phyloP scores from a whole-genome alignment of 2,329 filamentous ascomycete species.

The Monascus ruber region DNA sequence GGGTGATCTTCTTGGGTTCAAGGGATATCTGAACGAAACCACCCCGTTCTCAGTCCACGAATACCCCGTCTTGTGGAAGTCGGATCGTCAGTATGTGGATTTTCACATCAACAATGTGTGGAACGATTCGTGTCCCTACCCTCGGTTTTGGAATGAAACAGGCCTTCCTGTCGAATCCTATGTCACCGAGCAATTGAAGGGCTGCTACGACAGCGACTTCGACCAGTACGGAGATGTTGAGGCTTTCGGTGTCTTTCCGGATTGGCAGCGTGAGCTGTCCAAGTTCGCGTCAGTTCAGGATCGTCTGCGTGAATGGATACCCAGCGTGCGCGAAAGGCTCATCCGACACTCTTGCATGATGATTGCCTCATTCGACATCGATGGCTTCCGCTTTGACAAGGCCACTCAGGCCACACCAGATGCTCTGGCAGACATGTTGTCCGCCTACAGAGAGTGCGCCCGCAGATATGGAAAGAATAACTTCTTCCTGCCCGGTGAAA shows the following conservation, averaged over 20 bases:
- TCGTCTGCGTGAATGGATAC: conserved; percentile 53
- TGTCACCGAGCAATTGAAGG: conserved; percentile 37
- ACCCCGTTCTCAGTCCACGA: conserved; percentile 46
- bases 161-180: conserved; percentile 40
- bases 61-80: conserved; percentile 49
- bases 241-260: conserved; percentile 51
- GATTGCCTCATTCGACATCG: conserved; percentile 52
- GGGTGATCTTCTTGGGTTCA: conserved; percentile 52
- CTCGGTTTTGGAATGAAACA: conserved; percentile 50
- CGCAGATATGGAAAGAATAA: conserved; percentile 47
- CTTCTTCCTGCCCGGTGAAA: conserved; percentile 54
- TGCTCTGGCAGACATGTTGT: conserved; percentile 47
- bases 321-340: conserved; percentile 46
- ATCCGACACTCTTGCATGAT: conserved; percentile 53
- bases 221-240: conserved; percentile 54
- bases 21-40: conserved; percentile 48
- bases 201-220: conserved; percentile 54
- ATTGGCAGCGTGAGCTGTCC: conserved; percentile 52
- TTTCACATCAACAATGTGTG: conserved; percentile 45
- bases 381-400: conserved; percentile 58
- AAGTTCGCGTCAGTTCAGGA: conserved; percentile 59
- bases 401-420: conserved; percentile 54
- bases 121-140: conserved; percentile 45
- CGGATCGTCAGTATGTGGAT: conserved; percentile 44
- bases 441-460: conserved; percentile 47